Evolutionary conservation across 495 filamentous ascomycete species (phyloP).

Genomic region (Penicillium coprophilum): DNA sequence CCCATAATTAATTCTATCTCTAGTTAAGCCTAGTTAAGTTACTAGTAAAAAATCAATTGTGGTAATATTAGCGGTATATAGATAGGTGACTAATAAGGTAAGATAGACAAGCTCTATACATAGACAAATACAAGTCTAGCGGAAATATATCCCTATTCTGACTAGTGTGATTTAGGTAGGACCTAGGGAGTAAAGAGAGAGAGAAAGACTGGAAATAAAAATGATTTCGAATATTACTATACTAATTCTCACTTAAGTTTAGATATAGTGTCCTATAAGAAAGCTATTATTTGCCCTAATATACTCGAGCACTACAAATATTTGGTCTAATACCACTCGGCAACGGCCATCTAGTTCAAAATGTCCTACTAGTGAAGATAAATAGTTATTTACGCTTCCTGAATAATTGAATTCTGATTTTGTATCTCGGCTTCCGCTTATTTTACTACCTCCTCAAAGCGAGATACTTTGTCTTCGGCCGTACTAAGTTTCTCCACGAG

Average conservation of each 20-base stretch:
- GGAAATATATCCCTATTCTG: too few species aligned
- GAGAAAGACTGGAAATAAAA: too few species aligned
- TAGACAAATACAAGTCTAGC: too few species aligned
- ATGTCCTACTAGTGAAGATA: slow-evolving; percentile 7
- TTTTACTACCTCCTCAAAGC: neutral
- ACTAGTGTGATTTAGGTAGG: too few species aligned
- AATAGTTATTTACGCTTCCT: slow-evolving; percentile 6
- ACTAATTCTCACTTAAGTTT: neutral
- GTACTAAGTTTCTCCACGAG: neutral
- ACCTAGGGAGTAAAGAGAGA: too few species aligned
- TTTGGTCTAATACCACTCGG: slow-evolving; percentile 8
- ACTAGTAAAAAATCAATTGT: too few species aligned
- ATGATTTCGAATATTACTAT: too few species aligned
- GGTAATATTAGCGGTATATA: too few species aligned
- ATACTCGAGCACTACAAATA: neutral
- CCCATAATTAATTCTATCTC: too few species aligned
- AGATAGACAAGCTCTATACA: too few species aligned
- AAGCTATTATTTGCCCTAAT: slow-evolving; percentile 7
- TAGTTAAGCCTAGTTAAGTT: too few species aligned
- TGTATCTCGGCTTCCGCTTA: slow-evolving; percentile 3
- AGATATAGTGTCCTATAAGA: slow-evolving; percentile 1
- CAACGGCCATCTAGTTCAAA: slow-evolving; percentile 2
- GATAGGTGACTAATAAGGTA: too few species aligned
- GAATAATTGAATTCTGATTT: neutral
- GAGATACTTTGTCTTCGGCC: neutral